phyloP scores from a whole-genome alignment of 2,329 filamentous ascomycete species.

The Decorospora gaudefroyi region DNA sequence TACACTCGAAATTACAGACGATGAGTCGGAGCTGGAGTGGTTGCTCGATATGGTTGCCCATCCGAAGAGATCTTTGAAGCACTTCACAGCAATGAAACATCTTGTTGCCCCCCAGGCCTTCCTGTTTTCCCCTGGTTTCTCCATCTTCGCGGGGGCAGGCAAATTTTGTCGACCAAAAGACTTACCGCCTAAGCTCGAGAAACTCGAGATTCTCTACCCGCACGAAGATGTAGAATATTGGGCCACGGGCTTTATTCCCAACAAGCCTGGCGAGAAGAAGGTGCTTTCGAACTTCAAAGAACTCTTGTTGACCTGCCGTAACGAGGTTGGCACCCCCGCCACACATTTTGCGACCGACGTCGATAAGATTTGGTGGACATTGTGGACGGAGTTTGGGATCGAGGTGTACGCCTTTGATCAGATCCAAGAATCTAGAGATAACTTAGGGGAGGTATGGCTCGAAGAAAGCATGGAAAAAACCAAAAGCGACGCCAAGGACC shows the following conservation, averaged over 20 bases:
- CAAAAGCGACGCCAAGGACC: not conserved
- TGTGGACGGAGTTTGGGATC: conserved; percentile 7
- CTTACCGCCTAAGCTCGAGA: conserved; percentile 22
- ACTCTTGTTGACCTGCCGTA: conserved; percentile 21
- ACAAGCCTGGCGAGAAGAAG: no score
- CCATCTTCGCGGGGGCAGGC: not conserved
- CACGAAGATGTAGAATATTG: conserved; percentile 14
- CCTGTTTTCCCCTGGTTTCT: conserved; percentile 9
- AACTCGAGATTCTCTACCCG: conserved; percentile 23
- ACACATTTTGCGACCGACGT: conserved; percentile 11
- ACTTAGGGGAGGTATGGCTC: conserved; percentile 8
- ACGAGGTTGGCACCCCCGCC: conserved; percentile 12
- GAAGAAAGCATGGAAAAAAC: not conserved
- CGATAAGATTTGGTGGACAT: conserved; percentile 11
- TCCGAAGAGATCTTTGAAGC: conserved; percentile 12
- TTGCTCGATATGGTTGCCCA: conserved; percentile 16
- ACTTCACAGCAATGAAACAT: conserved; percentile 15
- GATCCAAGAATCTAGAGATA: conserved; percentile 3
- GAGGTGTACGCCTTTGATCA: conserved; percentile 17
- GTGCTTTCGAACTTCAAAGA: conserved; percentile 5
- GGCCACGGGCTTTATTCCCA: conserved; percentile 7
- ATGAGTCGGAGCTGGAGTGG: conserved; percentile 20
- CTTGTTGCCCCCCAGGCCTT: conserved; percentile 25
- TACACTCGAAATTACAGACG: conserved; percentile 17
- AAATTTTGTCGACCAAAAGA: conserved; percentile 4